These are phyloP conservation scores for Entomortierella chlamydospora DNA, from an alignment of 192 early-diverging fungal species.

Conservation along the genomic window DNA sequence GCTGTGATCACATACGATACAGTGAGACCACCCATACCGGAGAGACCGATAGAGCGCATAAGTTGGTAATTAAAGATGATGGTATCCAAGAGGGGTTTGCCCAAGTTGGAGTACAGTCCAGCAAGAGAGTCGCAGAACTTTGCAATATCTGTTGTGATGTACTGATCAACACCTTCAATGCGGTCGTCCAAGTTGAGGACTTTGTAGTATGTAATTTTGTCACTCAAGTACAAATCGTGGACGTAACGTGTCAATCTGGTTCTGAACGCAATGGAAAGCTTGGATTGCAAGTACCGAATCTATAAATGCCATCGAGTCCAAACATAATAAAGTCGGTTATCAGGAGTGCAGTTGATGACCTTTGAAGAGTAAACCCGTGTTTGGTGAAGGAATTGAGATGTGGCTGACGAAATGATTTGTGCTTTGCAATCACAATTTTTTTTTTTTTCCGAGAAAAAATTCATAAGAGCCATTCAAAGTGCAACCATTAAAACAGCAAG, in stretches of 20 bases:
- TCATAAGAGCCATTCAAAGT: too few relatives aligned
- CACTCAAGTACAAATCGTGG: constrained; percentile 85
- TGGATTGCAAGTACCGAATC: constrained; percentile 78
- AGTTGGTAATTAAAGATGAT: constrained; percentile 95
- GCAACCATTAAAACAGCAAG: too few relatives aligned
- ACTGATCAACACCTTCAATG: constrained; percentile 90
- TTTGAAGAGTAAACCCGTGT: background rate
- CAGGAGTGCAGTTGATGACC: too few relatives aligned
- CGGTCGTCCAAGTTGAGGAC: constrained; percentile 91
- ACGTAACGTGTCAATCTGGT: constrained; percentile 89
- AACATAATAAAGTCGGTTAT: too few relatives aligned
- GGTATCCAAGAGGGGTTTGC: constrained; percentile 95
- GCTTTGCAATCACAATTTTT: constrained; percentile 53
- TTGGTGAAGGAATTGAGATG: too few relatives aligned
- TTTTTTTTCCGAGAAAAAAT: background rate
- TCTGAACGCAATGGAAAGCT: constrained; percentile 82
- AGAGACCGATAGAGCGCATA: constrained; percentile 85
- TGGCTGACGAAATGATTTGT: constrained; percentile 5
- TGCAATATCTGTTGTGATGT: constrained; percentile 89
- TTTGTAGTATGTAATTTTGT: constrained; percentile 90
- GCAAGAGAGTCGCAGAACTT: constrained; percentile 91
- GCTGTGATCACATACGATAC: constrained; percentile 85
- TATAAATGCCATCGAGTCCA: constrained; percentile 7
- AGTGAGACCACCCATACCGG: constrained; percentile 84
- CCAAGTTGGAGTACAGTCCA: constrained; percentile 95